phyloP scores from a whole-genome alignment of 352 stramenopile species.

The Chrysophaeum taylorii region DNA sequence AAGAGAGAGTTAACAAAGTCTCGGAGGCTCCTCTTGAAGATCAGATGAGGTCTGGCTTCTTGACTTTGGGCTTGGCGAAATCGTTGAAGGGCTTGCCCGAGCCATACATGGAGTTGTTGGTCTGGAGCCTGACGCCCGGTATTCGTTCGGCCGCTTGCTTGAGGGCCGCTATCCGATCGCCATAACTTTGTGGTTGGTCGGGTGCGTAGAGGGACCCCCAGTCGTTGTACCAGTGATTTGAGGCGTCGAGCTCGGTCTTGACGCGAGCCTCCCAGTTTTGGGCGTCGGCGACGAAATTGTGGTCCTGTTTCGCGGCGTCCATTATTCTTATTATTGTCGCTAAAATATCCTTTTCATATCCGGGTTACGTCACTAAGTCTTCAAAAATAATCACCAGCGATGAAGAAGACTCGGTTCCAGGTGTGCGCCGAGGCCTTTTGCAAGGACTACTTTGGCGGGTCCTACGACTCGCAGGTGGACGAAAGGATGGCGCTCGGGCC shows the following conservation, averaged over 20 bases:
- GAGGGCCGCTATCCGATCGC: neutral
- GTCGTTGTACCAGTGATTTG: constrained; percentile 3
- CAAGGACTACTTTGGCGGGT: neutral
- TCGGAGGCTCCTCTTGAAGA: too few relatives aligned
- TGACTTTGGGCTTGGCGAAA: neutral
- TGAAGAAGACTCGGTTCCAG: neutral
- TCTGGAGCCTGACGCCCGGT: neutral
- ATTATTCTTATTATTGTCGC: too few relatives aligned
- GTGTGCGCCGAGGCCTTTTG: neutral
- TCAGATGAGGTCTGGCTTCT: constrained; percentile 1
- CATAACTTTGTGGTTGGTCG: neutral
- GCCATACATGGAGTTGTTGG: constrained; percentile 5
- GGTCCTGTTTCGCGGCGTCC: too few relatives aligned
- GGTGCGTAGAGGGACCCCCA: constrained; percentile 6
- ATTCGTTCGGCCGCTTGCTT: neutral
- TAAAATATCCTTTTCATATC: too few relatives aligned
- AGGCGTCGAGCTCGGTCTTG: neutral
- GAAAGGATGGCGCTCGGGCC: neutral
- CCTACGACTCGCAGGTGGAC: neutral
- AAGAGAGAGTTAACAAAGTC: too few relatives aligned
- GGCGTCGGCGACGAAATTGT: neutral
- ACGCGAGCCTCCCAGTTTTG: constrained; percentile 6
- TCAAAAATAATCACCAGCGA: too few relatives aligned
- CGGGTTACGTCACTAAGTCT: too few relatives aligned
- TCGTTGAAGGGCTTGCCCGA: neutral